Evolutionary conservation across 2,329 filamentous ascomycete species (phyloP).

Genomic region (Ophiostoma triangulosporum): DNA sequence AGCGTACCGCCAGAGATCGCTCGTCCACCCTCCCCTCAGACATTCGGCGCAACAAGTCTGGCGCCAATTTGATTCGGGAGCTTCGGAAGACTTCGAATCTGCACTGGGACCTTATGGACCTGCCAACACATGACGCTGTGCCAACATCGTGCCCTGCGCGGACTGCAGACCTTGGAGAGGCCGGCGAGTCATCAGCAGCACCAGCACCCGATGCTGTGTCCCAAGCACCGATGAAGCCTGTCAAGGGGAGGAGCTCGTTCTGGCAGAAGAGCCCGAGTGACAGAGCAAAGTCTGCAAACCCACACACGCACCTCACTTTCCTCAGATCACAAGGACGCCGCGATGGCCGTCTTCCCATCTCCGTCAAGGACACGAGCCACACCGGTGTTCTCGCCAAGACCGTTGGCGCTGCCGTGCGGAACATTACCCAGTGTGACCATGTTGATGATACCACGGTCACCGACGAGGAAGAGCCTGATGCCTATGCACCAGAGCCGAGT

Average conservation of each 20-base stretch:
- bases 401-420: slow-evolving; percentile 48
- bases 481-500: background rate
- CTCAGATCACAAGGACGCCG: slow-evolving; percentile 23
- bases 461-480: background rate
- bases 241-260: background rate
- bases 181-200: background rate
- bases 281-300: background rate
- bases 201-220: background rate
- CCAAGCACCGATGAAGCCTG: background rate
- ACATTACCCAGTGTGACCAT: slow-evolving; percentile 23
- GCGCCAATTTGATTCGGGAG: slow-evolving; percentile 19
- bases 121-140: background rate
- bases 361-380: slow-evolving; percentile 55
- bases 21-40: slow-evolving; percentile 12
- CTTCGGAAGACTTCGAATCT: slow-evolving; percentile 16
- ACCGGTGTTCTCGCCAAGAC: slow-evolving; percentile 63
- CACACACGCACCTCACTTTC: background rate
- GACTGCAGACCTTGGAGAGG: background rate
- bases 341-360: slow-evolving; percentile 60
- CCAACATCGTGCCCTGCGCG: background rate
- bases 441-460: background rate
- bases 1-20: background rate
- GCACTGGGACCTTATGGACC: slow-evolving; percentile 2
- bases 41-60: slow-evolving; percentile 16
- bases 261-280: slow-evolving; percentile 1